Evolutionary conservation across 1,139 yeast genomes (phyloP).

Genomic region (Torulaspora globosa): DNA sequence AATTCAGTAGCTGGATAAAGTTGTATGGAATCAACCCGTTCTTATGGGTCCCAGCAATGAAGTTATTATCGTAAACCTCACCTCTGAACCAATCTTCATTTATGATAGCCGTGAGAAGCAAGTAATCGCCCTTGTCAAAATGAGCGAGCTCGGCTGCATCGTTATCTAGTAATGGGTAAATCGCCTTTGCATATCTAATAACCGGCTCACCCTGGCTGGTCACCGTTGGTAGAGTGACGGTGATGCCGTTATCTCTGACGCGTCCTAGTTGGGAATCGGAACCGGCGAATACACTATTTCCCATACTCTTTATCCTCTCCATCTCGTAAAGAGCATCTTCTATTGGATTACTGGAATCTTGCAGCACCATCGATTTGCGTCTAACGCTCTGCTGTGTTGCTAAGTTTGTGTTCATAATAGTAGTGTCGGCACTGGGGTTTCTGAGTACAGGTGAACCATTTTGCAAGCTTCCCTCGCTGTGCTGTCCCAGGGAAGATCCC

Average conservation of each 20-base stretch:
- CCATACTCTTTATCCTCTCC: constrained; percentile 27
- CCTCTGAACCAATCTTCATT: constrained; percentile 36
- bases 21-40: constrained; percentile 34
- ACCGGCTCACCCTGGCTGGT: constrained; percentile 28
- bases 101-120: constrained; percentile 31
- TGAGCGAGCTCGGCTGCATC: constrained; percentile 31
- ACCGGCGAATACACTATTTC: constrained; percentile 16
- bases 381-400: constrained; percentile 15
- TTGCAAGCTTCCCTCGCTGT: constrained; percentile 5
- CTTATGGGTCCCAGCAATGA: constrained; percentile 22
- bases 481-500: constrained; percentile 7
- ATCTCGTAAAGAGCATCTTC: constrained; percentile 31
- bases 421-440: constrained; percentile 18
- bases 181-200: constrained; percentile 33
- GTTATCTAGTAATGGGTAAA: constrained; percentile 31
- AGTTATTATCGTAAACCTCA: constrained; percentile 33
- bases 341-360: constrained; percentile 25
- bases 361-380: constrained; percentile 27
- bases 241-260: constrained; percentile 29
- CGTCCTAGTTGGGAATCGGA: constrained; percentile 23
- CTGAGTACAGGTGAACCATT: constrained; percentile 5
- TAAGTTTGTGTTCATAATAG: constrained; percentile 11
- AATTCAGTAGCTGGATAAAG: constrained; percentile 28
- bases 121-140: constrained; percentile 32
- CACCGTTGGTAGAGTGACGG: constrained; percentile 29